Base-by-base conservation (phyloP, 225 moss, liverwort and hornwort species). In the Climacium dendroides region DNA sequence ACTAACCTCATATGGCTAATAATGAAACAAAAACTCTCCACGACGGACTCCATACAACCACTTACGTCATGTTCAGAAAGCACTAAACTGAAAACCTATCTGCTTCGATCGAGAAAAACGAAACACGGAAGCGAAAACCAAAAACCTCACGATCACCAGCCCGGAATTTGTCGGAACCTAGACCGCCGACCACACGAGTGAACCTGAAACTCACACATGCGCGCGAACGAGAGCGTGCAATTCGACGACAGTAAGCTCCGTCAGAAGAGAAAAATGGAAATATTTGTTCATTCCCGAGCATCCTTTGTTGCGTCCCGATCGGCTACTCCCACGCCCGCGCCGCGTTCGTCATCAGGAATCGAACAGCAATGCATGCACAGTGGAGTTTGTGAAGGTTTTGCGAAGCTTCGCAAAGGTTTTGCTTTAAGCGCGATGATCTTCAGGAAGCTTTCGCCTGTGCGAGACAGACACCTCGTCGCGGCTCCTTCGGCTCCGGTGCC, bases 401-500 rank as follows among this genome's bases (percentile, higher is more conserved):
- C 6, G 63, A 62, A 80, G 79, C 69, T 70, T 80, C 81, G 25
- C 29, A 18, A 24, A 20, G 24, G 5, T 32, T 50, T 48, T 25
- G 26, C n/a, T 59, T 74, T 37, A 0, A 3, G 74, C 50, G 77
- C 64, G 41, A 85, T 41, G 64, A 53, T 54, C 53, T 58, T 84
- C 84, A 71, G 60, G 25, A 41, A 41, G 84, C 85, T 65, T 32
- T 83, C 53, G 63, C 83, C 87, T 48, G 25, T 74, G 63, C 63
- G 25, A 55, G 64, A 13, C 8, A 70, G 88, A 79, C 90, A 84
- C 79, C 90, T 87, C 84, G 47, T 87, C 89, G 79, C 89, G 85
- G 79, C 43, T 74, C 88, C 88, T 74, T 62, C 74, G 89, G 61
- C 63, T 85, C 89, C 88, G 80, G 89, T 60, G 83, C 86, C 91